Conservation (phyloP, 805 yeast species). For the Yamadazyma laniorum region DNA sequence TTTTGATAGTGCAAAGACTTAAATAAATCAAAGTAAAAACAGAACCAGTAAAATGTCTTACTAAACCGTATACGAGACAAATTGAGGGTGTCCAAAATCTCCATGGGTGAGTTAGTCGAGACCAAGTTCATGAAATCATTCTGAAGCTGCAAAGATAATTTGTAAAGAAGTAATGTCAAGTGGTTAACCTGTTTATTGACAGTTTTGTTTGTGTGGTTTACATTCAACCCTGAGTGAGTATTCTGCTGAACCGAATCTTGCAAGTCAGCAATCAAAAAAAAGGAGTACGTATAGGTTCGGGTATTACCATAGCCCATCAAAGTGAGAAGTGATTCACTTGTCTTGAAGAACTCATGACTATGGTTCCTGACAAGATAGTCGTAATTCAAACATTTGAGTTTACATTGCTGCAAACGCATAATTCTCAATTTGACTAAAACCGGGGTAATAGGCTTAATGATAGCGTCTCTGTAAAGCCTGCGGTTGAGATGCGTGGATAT, state of each 20-base stretch:
- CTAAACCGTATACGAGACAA: constrained; percentile 6
- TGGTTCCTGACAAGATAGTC: not conserved
- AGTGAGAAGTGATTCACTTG: not conserved
- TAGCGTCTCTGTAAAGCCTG: not conserved
- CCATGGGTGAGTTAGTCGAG: constrained; percentile 6
- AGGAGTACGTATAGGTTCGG: constrained; percentile 15
- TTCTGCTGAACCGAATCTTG: constrained; percentile 10
- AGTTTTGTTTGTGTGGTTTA: constrained; percentile 13
- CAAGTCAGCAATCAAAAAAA: constrained; percentile 18
- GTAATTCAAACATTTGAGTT: not conserved
- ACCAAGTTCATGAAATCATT: constrained; percentile 10
- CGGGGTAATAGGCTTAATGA: not conserved
- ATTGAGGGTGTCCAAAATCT: constrained; percentile 1
- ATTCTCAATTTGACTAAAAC: not conserved
- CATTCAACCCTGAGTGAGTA: constrained; percentile 20
- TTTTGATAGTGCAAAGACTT: constrained; percentile 19
- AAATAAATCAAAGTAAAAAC: constrained; percentile 16
- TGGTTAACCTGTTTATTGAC: constrained; percentile 11
- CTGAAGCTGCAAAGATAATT: constrained; percentile 13
- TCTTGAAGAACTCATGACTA: not conserved
- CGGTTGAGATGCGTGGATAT: not conserved
- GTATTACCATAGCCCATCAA: not conserved
- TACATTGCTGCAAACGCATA: not conserved
- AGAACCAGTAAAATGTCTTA: constrained; percentile 4
- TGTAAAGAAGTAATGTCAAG: constrained; percentile 17